Conservation (phyloP, 2,329 filamentous ascomycete genomes). For the Parastagonospora nodorum region DNA sequence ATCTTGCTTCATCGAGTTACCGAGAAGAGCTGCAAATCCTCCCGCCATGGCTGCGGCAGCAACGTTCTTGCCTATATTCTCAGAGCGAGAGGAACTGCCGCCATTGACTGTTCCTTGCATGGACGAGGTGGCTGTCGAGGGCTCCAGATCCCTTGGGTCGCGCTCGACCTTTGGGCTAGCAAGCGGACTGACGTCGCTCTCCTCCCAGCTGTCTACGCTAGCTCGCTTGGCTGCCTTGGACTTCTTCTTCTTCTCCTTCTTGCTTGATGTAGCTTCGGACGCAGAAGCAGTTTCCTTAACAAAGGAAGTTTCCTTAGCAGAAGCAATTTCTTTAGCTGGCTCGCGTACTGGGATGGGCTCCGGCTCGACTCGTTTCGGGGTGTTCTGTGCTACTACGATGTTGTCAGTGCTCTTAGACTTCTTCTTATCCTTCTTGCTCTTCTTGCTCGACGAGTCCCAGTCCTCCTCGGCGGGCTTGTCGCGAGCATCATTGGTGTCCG, state of each 20-base stretch:
- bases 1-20: constrained; percentile 38
- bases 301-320: constrained; percentile 11
- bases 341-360: constrained; percentile 12
- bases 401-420: constrained; percentile 30
- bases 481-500: constrained; percentile 23
- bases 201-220: constrained; percentile 37
- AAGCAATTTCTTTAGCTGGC: constrained; percentile 9
- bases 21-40: constrained; percentile 42
- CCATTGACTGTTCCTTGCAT: constrained; percentile 7
- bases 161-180: constrained; percentile 37
- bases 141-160: constrained; percentile 31
- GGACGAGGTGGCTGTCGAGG: constrained; percentile 1
- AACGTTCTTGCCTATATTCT: constrained; percentile 19
- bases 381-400: constrained; percentile 23
- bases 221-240: constrained; percentile 38
- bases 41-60: constrained; percentile 33
- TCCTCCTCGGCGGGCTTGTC: constrained; percentile 36
- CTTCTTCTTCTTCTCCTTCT: constrained; percentile 47
- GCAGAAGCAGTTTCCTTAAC: constrained; percentile 10
- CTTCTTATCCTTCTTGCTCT: constrained; percentile 35
- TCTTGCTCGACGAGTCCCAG: constrained; percentile 16
- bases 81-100: constrained; percentile 9
- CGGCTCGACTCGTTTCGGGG: constrained; percentile 12
- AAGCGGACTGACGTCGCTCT: constrained; percentile 30
- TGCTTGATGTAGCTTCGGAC: constrained; percentile 41